Evolutionary conservation across 352 stramenopile species (phyloP).

Genomic region (Phytophthora niederhauseri): DNA sequence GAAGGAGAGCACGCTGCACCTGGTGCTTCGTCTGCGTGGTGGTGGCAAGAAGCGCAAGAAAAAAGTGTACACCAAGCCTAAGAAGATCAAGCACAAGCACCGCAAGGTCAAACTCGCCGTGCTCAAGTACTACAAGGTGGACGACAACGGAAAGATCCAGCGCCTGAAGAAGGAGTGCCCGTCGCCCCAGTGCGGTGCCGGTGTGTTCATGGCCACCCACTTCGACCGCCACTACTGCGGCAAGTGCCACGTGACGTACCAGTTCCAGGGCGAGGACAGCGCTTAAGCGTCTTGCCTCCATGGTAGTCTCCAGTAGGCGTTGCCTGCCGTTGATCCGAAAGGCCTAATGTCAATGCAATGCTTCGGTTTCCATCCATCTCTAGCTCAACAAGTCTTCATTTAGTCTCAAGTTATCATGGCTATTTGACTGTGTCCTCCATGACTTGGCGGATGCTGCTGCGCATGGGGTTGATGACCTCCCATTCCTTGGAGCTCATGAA

Average conservation of each 20-base stretch:
- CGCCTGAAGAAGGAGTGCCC: slow-evolving; percentile 98
- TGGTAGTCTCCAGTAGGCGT: slow-evolving; percentile 30
- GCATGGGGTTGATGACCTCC: slow-evolving; percentile 64
- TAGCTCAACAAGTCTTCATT: slow-evolving; percentile 4
- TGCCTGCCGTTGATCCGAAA: slow-evolving; percentile 18
- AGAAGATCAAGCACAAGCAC: slow-evolving; percentile 99
- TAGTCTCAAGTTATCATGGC: not conserved
- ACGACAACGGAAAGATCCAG: slow-evolving; percentile 97
- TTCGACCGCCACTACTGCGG: slow-evolving; percentile 99
- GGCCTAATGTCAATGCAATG: slow-evolving; percentile 44
- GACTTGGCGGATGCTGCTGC: slow-evolving; percentile 54
- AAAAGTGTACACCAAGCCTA: slow-evolving; percentile 99
- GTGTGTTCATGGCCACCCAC: slow-evolving; percentile 99
- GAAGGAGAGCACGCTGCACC: slow-evolving; percentile 98
- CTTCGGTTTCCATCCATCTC: slow-evolving; percentile 46
- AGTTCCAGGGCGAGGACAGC: slow-evolving; percentile 85
- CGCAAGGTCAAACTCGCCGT: slow-evolving; percentile 97
- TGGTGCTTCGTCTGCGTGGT: slow-evolving; percentile 97
- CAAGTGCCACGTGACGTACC: slow-evolving; percentile 98
- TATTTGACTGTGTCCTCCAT: slow-evolving; percentile 49
- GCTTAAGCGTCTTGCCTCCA: slow-evolving; percentile 43
- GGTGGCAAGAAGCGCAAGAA: slow-evolving; percentile 99
- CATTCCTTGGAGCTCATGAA: slow-evolving; percentile 78
- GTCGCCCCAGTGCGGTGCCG: slow-evolving; percentile 94
- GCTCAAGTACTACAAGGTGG: slow-evolving; percentile 98